These are phyloP conservation scores for Saposhnikovia divaricata DNA, from an alignment of 129 eudicot genomes.

Conservation along the genomic window DNA sequence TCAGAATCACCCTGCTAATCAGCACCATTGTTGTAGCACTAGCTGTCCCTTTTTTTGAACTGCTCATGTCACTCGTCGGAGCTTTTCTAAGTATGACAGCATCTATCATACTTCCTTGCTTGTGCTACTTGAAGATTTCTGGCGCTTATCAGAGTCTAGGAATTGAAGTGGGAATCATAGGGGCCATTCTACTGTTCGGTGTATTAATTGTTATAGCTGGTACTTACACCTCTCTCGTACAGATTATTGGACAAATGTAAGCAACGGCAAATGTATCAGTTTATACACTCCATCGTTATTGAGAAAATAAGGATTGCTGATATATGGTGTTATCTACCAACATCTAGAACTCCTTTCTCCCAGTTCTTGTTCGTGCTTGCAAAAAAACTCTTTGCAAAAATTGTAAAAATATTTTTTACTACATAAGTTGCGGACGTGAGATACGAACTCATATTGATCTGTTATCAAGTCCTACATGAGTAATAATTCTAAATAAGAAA, in stretches of 20 bases:
- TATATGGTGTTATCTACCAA: background rate
- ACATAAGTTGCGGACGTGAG: background rate
- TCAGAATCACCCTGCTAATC: conserved; percentile 49
- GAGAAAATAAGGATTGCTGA: background rate
- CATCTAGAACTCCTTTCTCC: background rate
- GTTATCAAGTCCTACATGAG: background rate
- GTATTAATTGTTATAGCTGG: conserved; percentile 39
- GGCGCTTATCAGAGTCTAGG: conserved; percentile 30
- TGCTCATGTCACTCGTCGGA: conserved; percentile 80
- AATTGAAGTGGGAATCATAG: conserved; percentile 28
- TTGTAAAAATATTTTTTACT: background rate
- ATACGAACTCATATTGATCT: background rate
- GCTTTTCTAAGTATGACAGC: conserved; percentile 62
- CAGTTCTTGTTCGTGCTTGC: background rate
- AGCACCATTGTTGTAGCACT: conserved; percentile 67
- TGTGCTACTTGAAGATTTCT: conserved; percentile 71
- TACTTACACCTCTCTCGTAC: conserved; percentile 47
- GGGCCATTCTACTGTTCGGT: conserved; percentile 34
- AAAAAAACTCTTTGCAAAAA: background rate
- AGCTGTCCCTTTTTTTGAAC: conserved; percentile 60
- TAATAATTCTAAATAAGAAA: background rate
- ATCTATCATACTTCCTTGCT: conserved; percentile 61
- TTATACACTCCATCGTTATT: background rate
- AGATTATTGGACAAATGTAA: conserved; percentile 35
- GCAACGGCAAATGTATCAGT: background rate